Conservation (phyloP, 768 basidiomycete genomes). For the Pholiota molesta region DNA sequence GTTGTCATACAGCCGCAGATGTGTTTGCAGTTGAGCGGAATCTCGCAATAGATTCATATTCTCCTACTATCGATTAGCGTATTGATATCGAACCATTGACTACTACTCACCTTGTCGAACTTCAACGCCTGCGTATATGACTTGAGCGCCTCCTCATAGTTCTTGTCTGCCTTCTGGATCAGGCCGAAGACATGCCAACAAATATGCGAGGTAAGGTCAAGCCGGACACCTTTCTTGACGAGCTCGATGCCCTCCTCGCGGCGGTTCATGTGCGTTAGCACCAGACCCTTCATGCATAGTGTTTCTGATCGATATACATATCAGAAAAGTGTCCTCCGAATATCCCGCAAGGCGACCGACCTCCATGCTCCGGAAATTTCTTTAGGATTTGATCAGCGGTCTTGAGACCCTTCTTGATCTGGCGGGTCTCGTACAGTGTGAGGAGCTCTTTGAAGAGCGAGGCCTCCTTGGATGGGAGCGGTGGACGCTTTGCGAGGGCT, state of each 20-base stretch:
- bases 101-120: constrained; percentile 77
- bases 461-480: constrained; percentile 81
- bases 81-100: background rate
- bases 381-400: constrained; percentile 93
- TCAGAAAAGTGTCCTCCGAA: constrained; percentile 5
- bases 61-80: constrained; percentile 54
- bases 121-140: constrained; percentile 89
- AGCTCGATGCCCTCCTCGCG: constrained; percentile 83
- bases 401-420: constrained; percentile 89
- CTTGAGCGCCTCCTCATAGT: constrained; percentile 92
- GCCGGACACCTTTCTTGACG: constrained; percentile 80
- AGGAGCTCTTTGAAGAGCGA: constrained; percentile 86
- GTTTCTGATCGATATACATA: constrained; percentile 63
- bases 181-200: constrained; percentile 98
- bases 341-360: constrained; percentile 43
- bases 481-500: constrained; percentile 48
- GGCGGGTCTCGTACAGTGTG: constrained; percentile 84
- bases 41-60: constrained; percentile 94
- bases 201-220: constrained; percentile 89
- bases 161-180: constrained; percentile 91
- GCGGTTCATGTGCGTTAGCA: constrained; percentile 78
- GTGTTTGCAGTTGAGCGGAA: constrained; percentile 85
- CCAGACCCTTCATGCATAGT: constrained; percentile 93
- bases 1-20: constrained; percentile 77
- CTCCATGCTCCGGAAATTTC: constrained; percentile 95